Base-by-base conservation (phyloP, 805 yeast species). In the Cyberlindnera mycetangii region DNA sequence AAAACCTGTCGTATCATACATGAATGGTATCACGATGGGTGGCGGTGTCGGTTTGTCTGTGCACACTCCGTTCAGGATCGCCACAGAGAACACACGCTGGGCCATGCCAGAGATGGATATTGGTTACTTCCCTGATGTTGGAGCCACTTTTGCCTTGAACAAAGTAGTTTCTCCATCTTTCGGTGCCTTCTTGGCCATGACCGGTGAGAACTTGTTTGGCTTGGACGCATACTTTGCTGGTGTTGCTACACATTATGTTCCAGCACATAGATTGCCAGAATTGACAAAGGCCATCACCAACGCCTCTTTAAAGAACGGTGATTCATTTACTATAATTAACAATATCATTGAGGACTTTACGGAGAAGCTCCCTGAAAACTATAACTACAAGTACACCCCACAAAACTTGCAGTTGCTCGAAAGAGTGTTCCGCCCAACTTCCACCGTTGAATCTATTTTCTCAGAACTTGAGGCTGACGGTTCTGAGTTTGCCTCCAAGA, bases 81-180 rank as follows among this genome's bases (percentile, higher is more conserved):
- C 95, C n/a, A 86, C 96, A 33, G 97, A 92, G 57, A 76, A 78
- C 56, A 90, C 98, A 10, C 76, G 83, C 62, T 77, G 89, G 69
- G 96, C 98, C 50, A 93, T 93, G 99, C 98, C 99, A 8, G 98
- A 93, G 67, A 85, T 95, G 74, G 89, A 87, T 59, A 93, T 93
- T 63, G 99, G 99, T 1, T 88, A 89, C 65, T 86, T 88, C 68
- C 95, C 96, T 17, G 99, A 93, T 65, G 98, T 93, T 11, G 99
- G 97, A 35, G 83, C 95, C 30, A 80, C 95, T 10, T 92, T 88
- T 67, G 90, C 89, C 67, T 70, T 93, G 55, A 89, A 96, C 27
- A 78, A 85, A 51, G 67, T 89, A 48, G 53, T 70, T 19, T 89
- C 88, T 56, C 88, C 87, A 41, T 80, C 87, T 54, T 68, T 90